Conservation (phyloP, 805 yeast species). For the Kuraishia ogatae region DNA sequence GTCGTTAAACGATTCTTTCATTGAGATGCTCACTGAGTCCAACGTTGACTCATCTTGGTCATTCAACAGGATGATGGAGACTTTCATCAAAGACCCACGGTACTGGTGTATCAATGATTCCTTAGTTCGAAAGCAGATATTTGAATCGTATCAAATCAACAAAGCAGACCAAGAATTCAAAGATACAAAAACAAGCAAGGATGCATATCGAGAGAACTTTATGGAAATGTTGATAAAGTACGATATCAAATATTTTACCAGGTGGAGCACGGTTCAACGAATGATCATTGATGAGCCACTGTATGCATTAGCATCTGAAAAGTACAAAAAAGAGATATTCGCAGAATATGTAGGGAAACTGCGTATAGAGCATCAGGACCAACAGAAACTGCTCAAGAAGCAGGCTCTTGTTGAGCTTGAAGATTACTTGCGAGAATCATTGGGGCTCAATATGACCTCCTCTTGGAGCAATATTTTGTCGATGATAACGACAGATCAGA, state of each 20-base stretch:
- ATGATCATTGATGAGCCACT: conserved; percentile 57
- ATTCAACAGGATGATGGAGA: conserved; percentile 54
- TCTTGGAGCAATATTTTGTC: conserved; percentile 30
- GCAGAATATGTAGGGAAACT: conserved; percentile 37
- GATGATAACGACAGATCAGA: conserved; percentile 31
- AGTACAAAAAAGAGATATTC: conserved; percentile 46
- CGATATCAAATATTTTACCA: conserved; percentile 42
- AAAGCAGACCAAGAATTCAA: conserved; percentile 40
- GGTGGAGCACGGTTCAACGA: conserved; percentile 55
- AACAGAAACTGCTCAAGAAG: conserved; percentile 20
- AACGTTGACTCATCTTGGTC: conserved; percentile 71
- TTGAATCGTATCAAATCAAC: conserved; percentile 55
- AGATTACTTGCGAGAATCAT: conserved; percentile 34
- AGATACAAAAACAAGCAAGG: conserved; percentile 43
- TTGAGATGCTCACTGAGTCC: conserved; percentile 41
- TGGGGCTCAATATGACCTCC: conserved; percentile 16
- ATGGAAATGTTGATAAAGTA: conserved; percentile 32
- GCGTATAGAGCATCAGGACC: conserved; percentile 21
- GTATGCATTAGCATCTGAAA: conserved; percentile 51
- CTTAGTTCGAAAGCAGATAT: conserved; percentile 45
- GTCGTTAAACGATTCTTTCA: conserved; percentile 23
- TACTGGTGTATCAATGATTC: conserved; percentile 67
- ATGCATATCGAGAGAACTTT: conserved; percentile 50
- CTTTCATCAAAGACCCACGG: conserved; percentile 46
- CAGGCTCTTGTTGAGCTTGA: conserved; percentile 47